Evolutionary conservation across 371 early-diverging fungal genomes (phyloP).

Genomic region (Mortierella sp.): DNA sequence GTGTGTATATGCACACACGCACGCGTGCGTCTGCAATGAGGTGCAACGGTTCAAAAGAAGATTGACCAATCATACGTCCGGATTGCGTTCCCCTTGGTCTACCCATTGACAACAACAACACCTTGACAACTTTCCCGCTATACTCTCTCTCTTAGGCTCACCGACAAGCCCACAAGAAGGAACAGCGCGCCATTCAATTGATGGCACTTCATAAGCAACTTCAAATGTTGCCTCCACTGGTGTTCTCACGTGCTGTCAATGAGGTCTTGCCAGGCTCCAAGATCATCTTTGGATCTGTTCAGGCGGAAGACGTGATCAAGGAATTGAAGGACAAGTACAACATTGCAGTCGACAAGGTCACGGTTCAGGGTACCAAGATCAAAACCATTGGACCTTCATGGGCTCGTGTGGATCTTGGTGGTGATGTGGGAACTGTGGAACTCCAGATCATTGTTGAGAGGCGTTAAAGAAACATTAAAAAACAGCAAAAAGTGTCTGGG

Average conservation of each 20-base stretch:
- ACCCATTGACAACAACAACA: too few species aligned
- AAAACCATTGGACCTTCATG: conserved; percentile 48
- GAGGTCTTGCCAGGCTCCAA: conserved; percentile 51
- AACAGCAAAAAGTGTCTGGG: too few species aligned
- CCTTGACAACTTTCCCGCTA: too few species aligned
- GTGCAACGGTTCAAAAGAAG: too few species aligned
- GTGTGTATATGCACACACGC: too few species aligned
- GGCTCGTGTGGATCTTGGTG: conserved; percentile 44
- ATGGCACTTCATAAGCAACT: conserved; percentile 37
- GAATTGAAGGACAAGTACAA: conserved; percentile 51
- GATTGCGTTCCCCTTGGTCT: too few species aligned
- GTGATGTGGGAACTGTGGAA: conserved; percentile 36
- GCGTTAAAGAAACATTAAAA: conserved; percentile 22
- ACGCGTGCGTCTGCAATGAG: too few species aligned
- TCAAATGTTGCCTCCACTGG: conserved; percentile 35
- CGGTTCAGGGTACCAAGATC: conserved; percentile 49
- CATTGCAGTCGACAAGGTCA: conserved; percentile 36
- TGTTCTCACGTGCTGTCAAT: conserved; percentile 51
- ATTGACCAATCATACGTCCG: too few species aligned
- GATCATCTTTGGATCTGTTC: conserved; percentile 50
- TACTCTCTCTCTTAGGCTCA: too few species aligned
- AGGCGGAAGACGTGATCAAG: conserved; percentile 53
- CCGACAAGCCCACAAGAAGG: conserved; percentile 45
- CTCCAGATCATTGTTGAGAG: conserved; percentile 51
- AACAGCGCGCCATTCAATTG: conserved; percentile 43